Evolutionary conservation across 768 basidiomycete genomes (phyloP), one percentile per base, ranked within the genome.

Genomic region (Leccinum uliginosum): DNA sequence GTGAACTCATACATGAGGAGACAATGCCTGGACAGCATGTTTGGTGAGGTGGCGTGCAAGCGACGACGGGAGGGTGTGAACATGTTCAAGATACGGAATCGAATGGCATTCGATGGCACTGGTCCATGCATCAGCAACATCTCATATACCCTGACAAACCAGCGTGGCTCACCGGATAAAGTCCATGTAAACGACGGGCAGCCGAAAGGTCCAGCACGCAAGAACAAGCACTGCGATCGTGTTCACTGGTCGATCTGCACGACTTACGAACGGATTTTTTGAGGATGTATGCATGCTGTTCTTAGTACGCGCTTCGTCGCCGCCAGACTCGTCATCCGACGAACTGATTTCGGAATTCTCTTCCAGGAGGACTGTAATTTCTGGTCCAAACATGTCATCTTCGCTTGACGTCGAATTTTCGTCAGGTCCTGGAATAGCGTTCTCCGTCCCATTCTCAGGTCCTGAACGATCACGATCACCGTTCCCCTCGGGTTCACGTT

Each of bases 71-170:
- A 96, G 72, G 32, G 82, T 65, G 30, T 82, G 80, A 30, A 83
- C 70, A 30, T 83, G 80, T 61, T 93, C 88, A 43, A 97, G 76
- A 73, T 93, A 95, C 2, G 92, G 93, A 40, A 97, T 76, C 34
- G 84, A 76, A 65, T 89, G 86, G 30, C 74, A 73, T 67, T 93
- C 89, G 45, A 94, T 86, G 55, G 86, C 69, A 52, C 93, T 95
- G 38, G 6, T 45, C 19, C 52, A 32, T 55, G 55, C 59, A 56
- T 63, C 47, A 63, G 40, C 23, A 44, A 45, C 48, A 35, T 29
- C 4, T 29, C 49, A 30, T 50, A 55, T 26, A 51, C 23, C 55
- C 46, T 29, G 24, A 26, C 9, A 35, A 48, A n/a, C 5, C 12
- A 34, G 55, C 19, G 14, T 32, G 51, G 67, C 85, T 59, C 65